These are phyloP conservation scores for Fusarium sp. DNA, from an alignment of 2,329 filamentous ascomycete species.

Conservation along the genomic window DNA sequence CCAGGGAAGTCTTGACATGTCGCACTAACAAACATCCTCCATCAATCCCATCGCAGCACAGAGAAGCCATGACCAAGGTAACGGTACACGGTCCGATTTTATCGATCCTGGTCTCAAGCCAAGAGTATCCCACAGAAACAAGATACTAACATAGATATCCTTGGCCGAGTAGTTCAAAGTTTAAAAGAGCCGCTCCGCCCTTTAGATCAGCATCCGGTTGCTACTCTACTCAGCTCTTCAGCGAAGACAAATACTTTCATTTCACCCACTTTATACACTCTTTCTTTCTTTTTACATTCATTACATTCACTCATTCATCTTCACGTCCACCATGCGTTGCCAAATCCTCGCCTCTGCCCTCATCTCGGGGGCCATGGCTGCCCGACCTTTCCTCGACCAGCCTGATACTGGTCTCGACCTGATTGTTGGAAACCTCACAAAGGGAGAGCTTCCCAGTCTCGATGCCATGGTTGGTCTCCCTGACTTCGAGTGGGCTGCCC, in stretches of 20 bases:
- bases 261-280: conserved; percentile 15
- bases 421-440: conserved; percentile 50
- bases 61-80: background rate
- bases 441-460: conserved; percentile 56
- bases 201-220: background rate
- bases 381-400: conserved; percentile 58
- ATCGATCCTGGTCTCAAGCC: background rate
- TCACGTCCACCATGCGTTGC: conserved; percentile 33
- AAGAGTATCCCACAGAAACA: background rate
- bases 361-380: conserved; percentile 53
- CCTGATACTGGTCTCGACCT: conserved; percentile 60
- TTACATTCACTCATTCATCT: background rate
- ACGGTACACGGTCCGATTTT: background rate
- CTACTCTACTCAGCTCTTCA: conserved; percentile 7
- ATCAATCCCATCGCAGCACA: conserved; percentile 5
- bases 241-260: conserved; percentile 1
- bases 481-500: conserved; percentile 65
- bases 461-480: conserved; percentile 60
- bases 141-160: background rate
- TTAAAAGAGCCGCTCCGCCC: conserved; percentile 37
- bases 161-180: conserved; percentile 7
- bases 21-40: conserved; percentile 3
- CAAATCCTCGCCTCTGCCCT: conserved; percentile 44
- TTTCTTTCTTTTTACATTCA: background rate
- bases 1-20: conserved; percentile 6